A percentile compares a stretch with the other conserved stretches of the same genome.
These are phyloP conservation scores for Stromatinia cepivora DNA, from an alignment of 2,329 filamentous ascomycete genomes.

Conservation along the genomic window DNA sequence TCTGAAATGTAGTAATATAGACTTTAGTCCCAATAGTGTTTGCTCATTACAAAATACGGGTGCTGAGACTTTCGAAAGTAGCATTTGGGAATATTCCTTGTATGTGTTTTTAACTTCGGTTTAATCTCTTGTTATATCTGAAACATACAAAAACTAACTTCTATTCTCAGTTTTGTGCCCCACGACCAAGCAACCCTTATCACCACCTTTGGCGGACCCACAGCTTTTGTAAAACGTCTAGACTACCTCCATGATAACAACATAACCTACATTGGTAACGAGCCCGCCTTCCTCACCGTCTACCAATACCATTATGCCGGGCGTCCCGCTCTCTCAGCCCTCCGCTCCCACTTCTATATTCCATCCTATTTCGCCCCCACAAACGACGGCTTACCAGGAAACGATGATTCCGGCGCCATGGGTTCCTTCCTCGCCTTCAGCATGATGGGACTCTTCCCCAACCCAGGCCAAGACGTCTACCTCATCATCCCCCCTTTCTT, in stretches of 20 bases:
- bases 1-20: conserved; percentile 56
- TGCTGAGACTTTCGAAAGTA: conserved; percentile 69
- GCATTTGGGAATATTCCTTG: conserved; percentile 66
- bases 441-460: conserved; percentile 57
- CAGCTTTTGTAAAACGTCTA: conserved; percentile 59
- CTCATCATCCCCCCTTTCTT: conserved; percentile 70
- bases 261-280: conserved; percentile 66
- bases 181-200: conserved; percentile 60
- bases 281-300: conserved; percentile 63
- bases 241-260: conserved; percentile 62
- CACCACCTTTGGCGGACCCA: conserved; percentile 58
- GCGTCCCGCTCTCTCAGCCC: conserved; percentile 50
- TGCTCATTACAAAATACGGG: conserved; percentile 38
- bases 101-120: conserved; percentile 20
- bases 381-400: conserved; percentile 63
- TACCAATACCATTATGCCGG: conserved; percentile 72
- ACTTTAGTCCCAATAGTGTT: conserved; percentile 32
- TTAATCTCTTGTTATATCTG: background rate
- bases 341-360: conserved; percentile 62
- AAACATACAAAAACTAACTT: background rate
- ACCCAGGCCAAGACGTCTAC: conserved; percentile 69
- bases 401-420: conserved; percentile 70
- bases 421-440: conserved; percentile 38
- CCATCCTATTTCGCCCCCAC: conserved; percentile 62
- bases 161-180: conserved; percentile 36